These are phyloP conservation scores for Ophiostoma triangulosporum DNA, from an alignment of 2,329 filamentous ascomycete genomes.

Conservation along the genomic window DNA sequence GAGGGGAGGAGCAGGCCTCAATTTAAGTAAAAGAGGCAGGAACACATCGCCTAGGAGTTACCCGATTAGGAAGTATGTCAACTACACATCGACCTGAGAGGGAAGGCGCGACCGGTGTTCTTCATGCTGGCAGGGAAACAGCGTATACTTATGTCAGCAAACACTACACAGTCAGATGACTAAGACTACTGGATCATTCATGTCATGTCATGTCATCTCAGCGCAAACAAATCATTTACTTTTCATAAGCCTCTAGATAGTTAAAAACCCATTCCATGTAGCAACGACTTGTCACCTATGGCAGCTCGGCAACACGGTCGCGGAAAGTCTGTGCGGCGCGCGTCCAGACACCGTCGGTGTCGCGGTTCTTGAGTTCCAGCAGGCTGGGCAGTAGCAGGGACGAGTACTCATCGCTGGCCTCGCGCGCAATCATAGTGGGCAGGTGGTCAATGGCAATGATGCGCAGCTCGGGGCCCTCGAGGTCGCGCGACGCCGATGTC, in stretches of 20 bases:
- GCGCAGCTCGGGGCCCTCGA: slow-evolving; percentile 44
- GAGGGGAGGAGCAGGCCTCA: no score
- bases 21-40: no score
- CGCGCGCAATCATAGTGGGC: slow-evolving; percentile 69
- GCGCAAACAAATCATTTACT: background rate
- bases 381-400: slow-evolving; percentile 64
- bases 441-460: slow-evolving; percentile 86
- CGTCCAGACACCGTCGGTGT: slow-evolving; percentile 64
- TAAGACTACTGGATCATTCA: background rate
- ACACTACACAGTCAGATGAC: no score
- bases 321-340: slow-evolving; percentile 74
- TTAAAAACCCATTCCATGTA: background rate
- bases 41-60: background rate
- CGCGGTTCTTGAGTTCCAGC: slow-evolving; percentile 62
- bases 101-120: background rate
- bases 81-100: background rate
- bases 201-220: background rate
- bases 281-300: background rate
- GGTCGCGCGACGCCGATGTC: slow-evolving; percentile 43
- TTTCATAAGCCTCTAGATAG: background rate
- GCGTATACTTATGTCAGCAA: no score
- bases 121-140: background rate
- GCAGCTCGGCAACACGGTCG: slow-evolving; percentile 50
- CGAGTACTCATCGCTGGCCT: slow-evolving; percentile 75
- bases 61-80: background rate